Evolutionary conservation across 1,284 basidiomycete species (phyloP), one percentile per base, ranked within the genome.

Genomic region (Leccinum pachyderme): DNA sequence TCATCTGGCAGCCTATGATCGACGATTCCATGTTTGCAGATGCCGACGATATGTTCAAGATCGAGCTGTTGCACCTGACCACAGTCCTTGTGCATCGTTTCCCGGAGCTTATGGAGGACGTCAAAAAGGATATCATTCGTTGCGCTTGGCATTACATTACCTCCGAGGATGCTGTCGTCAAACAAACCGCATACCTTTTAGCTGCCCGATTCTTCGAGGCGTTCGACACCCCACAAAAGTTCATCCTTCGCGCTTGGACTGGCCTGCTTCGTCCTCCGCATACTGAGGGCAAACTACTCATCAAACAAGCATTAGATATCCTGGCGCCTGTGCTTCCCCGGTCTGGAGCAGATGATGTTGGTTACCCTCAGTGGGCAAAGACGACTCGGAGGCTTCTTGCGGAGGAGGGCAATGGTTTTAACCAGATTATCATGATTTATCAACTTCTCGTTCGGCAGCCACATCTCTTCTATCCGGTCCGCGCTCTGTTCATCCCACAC

Each of bases 401-500:
- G 8, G 97, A 99, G 72, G 97, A 99, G 68, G 91, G 91, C 2
- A 84, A 86, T 58, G 82, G 83, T 13, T 83, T 92, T 46, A 82
- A 89, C 31, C 93, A 96, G 65, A 84, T 95, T 49, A 84, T 91
- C 59, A 87, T 89, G 57, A 92, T 98, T 51, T 96, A 98, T 70
- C 89, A 95, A 61, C 83, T 99, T 54, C 88, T 99, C 53, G 88
- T 95, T 57, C 91, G 94, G 57, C 94, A 99, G 62, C 86, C 91
- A 1, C 84, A 94, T 54, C 80, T 98, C 5, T 99, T 99, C 77
- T 99, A 92, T 76, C 87, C 92, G 49, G 92, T 94, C 58, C 89
- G 97, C 45, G 91, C 93, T 13, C 78, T 98, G 32, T 99, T 99
- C 71, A 84, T 99, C n/a, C 92, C 95, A 0, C 92, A 97, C 68